These are phyloP conservation scores for Paramecium bursaria DNA, from an alignment of 73 alveolate genomes.

Conservation along the genomic window DNA sequence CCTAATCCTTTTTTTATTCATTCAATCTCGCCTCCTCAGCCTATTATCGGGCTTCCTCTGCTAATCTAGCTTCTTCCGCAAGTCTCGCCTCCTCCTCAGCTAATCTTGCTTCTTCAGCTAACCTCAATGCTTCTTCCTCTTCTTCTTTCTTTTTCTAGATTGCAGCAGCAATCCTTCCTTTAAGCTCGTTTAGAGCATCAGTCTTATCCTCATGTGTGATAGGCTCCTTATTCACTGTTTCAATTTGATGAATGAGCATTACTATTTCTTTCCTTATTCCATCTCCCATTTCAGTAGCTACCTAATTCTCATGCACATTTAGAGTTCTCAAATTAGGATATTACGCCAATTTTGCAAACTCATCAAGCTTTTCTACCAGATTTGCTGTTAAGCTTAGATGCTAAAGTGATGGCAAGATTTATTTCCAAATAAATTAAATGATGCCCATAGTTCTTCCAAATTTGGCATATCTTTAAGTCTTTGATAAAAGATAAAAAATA, in stretches of 20 bases:
- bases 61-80: conserved; percentile 38
- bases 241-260: conserved; percentile 43
- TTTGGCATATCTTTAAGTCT: conserved; percentile 61
- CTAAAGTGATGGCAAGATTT: conserved; percentile 52
- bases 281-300: conserved; percentile 59
- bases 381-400: conserved; percentile 65
- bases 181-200: conserved; percentile 63
- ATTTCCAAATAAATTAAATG: conserved; percentile 42
- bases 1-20: background rate
- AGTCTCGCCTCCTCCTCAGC: conserved; percentile 62
- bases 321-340: conserved; percentile 41
- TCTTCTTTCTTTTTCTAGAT: conserved; percentile 64
- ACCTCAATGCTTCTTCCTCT: conserved; percentile 61
- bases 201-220: conserved; percentile 63
- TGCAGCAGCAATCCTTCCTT: conserved; percentile 64
- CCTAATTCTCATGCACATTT: conserved; percentile 53
- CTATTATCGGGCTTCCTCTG: conserved; percentile 23
- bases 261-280: conserved; percentile 62
- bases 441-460: conserved; percentile 58
- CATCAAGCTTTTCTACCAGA: conserved; percentile 47
- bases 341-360: conserved; percentile 6
- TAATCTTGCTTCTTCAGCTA: conserved; percentile 64
- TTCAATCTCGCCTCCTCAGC: background rate
- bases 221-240: conserved; percentile 65
- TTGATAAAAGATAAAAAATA: background rate